Evolutionary conservation across 306 rosid genomes (phyloP), one percentile per base, ranked within the genome.

Genomic region (Acacia confusa): DNA sequence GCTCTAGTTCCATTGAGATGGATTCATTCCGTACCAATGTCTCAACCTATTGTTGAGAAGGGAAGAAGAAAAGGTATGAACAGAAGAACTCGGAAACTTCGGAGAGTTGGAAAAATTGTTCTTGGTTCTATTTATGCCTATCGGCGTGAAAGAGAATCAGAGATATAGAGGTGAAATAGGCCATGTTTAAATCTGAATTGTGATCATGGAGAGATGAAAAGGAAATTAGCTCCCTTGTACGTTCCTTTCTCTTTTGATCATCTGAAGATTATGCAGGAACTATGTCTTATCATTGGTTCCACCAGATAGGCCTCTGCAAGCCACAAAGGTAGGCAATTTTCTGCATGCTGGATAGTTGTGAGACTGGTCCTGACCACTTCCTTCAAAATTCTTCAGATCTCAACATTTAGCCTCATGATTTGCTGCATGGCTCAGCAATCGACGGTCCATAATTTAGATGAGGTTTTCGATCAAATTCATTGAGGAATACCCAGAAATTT

Each of bases 51-150:
- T 64, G 74, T 74, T 10, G 88, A 79, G 85, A 88, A 82, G 88
- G 86, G 64, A 68, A 86, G 70, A 84, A 90, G 84, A 86, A 88
- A 70, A 71, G 83, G 81, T 30, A 65, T 82, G 81, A 91, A 92
- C 70, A 89, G 89, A 83, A 89, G 88, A 84, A 76, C 87, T 14
- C 84, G 92, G 68, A 87, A 89, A 89, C 89, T 74, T 79, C 87
- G 97, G 84, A 86, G 97, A 86, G 85, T 90, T 30, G 98, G 95
- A 74, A 90, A 92, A 86, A 92, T 91, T 50, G 86, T 77, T 47
- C 76, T 84, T 6, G 81, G 88, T 84, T 85, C 88, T 41, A 65
- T 82, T 25, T 81, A 70, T 52, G 88, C 81, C 50, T 95, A 91
- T 86, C 79, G 94, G 45, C 94, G 86, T 0, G 91, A 80, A 84